These are phyloP conservation scores for Geranium brycei DNA, from an alignment of 345 rosid species.

Conservation along the genomic window DNA sequence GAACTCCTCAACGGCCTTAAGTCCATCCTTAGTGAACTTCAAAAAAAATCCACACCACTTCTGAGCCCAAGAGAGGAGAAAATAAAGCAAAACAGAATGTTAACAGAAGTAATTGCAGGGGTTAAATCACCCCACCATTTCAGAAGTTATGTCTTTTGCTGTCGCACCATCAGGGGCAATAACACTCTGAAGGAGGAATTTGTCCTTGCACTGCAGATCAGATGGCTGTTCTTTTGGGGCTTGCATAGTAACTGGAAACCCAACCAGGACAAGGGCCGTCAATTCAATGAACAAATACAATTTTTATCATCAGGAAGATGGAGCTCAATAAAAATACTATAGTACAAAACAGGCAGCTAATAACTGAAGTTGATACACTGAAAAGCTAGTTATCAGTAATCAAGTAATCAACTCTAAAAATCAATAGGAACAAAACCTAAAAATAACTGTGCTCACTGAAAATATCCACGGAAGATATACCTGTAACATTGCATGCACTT, in stretches of 20 bases:
- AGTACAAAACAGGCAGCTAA: neutral
- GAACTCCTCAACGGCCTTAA: slow-evolving; percentile 51
- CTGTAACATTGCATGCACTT: slow-evolving; percentile 47
- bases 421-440: neutral
- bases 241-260: slow-evolving; percentile 71
- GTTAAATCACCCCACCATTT: slow-evolving; percentile 33
- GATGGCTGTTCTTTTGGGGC: slow-evolving; percentile 69
- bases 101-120: neutral
- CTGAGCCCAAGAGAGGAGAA: neutral
- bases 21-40: slow-evolving; percentile 59
- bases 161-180: slow-evolving; percentile 49
- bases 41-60: slow-evolving; percentile 8
- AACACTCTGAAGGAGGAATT: slow-evolving; percentile 72
- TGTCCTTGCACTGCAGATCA: slow-evolving; percentile 85
- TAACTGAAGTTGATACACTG: neutral
- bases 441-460: neutral
- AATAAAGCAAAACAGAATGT: neutral
- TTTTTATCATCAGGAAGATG: too few species aligned
- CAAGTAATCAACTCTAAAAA: too few species aligned
- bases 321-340: neutral
- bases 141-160: slow-evolving; percentile 40
- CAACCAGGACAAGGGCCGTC: slow-evolving; percentile 9
- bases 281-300: neutral
- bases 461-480: slow-evolving; percentile 18
- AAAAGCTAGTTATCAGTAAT: neutral